Evolutionary conservation across 2,329 filamentous ascomycete species (phyloP).

Genomic region (Exophiala alcalophila): DNA sequence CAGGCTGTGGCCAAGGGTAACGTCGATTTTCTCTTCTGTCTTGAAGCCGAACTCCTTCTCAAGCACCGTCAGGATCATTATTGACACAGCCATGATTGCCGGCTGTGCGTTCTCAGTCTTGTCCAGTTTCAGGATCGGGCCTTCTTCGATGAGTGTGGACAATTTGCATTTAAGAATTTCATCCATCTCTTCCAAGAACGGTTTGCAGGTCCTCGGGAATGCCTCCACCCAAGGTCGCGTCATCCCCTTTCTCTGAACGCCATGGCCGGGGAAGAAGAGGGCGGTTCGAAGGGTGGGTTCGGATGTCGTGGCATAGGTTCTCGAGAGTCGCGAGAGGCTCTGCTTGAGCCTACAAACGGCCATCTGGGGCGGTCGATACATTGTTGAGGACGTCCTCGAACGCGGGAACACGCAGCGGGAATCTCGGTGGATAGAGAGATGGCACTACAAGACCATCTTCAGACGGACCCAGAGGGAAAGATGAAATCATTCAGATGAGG

Average conservation of each 20-base stretch:
- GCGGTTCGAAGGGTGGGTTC: slow-evolving; percentile 40
- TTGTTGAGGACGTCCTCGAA: slow-evolving; percentile 7
- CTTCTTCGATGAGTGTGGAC: slow-evolving; percentile 72
- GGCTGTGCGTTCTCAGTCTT: slow-evolving; percentile 86
- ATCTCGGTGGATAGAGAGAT: not conserved
- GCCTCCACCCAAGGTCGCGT: slow-evolving; percentile 78
- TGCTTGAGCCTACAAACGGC: slow-evolving; percentile 8
- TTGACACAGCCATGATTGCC: slow-evolving; percentile 91
- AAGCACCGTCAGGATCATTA: slow-evolving; percentile 82
- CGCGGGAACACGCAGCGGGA: not conserved
- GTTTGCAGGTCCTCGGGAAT: slow-evolving; percentile 73
- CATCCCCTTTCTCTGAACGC: slow-evolving; percentile 88
- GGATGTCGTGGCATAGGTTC: slow-evolving; percentile 23
- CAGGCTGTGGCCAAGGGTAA: slow-evolving; percentile 84
- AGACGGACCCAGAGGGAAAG: not conserved
- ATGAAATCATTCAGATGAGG: slow-evolving; percentile 1
- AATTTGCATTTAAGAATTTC: slow-evolving; percentile 69
- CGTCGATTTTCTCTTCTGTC: slow-evolving; percentile 67
- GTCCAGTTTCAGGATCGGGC: slow-evolving; percentile 73
- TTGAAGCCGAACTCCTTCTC: slow-evolving; percentile 81
- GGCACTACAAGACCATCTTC: slow-evolving; percentile 5
- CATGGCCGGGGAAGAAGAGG: slow-evolving; percentile 60
- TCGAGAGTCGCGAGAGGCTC: slow-evolving; percentile 10
- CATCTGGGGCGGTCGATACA: slow-evolving; percentile 18
- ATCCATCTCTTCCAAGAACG: slow-evolving; percentile 85